Conservation (phyloP, 768 basidiomycete genomes). For the Dioszegia hungarica region DNA sequence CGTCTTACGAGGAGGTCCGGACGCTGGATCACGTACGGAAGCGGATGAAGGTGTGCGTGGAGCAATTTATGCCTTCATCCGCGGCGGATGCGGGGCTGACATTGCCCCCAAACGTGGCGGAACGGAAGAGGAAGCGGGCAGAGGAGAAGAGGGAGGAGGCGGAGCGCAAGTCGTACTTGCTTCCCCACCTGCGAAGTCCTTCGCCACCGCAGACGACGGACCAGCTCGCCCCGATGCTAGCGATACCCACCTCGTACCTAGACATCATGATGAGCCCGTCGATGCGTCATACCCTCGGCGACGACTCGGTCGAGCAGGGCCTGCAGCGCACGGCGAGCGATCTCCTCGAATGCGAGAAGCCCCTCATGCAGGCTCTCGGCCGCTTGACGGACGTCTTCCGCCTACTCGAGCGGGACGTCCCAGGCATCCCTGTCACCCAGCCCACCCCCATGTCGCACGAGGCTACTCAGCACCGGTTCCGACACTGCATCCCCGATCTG, state of each 20-base stretch:
- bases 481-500: slow-evolving; percentile 9
- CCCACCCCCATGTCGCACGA: background rate
- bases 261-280: slow-evolving; percentile 45
- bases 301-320: slow-evolving; percentile 45
- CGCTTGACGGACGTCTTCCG: slow-evolving; percentile 35
- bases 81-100: slow-evolving; percentile 32
- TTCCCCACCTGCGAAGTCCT: slow-evolving; percentile 42
- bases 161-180: slow-evolving; percentile 2
- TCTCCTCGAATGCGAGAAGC: slow-evolving; percentile 48
- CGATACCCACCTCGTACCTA: slow-evolving; percentile 40
- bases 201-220: slow-evolving; percentile 32
- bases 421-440: background rate
- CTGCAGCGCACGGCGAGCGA: slow-evolving; percentile 47
- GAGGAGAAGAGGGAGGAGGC: slow-evolving; percentile 13
- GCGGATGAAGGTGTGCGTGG: slow-evolving; percentile 30
- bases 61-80: slow-evolving; percentile 35
- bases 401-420: slow-evolving; percentile 22
- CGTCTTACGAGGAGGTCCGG: slow-evolving; percentile 38
- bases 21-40: slow-evolving; percentile 23
- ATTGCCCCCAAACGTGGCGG: slow-evolving; percentile 22
- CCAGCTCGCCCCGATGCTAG: slow-evolving; percentile 29
- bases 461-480: background rate
- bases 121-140: slow-evolving; percentile 5
- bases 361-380: slow-evolving; percentile 41
- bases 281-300: slow-evolving; percentile 46